Evolutionary conservation across 371 early-diverging fungal genomes (phyloP).

Genomic region (Mitosporidium daphniae): DNA sequence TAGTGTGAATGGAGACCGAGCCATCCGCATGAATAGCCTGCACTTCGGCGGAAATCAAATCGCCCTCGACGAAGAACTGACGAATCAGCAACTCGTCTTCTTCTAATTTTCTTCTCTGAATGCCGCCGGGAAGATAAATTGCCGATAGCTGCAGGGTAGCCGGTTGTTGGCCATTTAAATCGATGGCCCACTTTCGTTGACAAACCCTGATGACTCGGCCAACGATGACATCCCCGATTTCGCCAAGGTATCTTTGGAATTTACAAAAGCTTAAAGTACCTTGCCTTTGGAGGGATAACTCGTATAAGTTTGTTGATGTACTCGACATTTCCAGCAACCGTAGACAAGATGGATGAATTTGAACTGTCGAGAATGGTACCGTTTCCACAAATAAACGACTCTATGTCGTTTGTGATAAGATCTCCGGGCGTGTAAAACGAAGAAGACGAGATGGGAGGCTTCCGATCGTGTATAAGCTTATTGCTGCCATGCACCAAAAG

Average conservation of each 20-base stretch:
- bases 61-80: conserved; percentile 64
- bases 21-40: conserved; percentile 60
- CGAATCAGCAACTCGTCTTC: conserved; percentile 93
- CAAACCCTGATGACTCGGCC: conserved; percentile 43
- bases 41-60: conserved; percentile 79
- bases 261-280: conserved; percentile 10
- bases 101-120: conserved; percentile 80
- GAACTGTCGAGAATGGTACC: too few relatives aligned
- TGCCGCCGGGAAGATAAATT: conserved; percentile 77
- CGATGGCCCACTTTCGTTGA: conserved; percentile 81
- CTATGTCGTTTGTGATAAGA: too few relatives aligned
- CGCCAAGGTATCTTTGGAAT: conserved; percentile 26
- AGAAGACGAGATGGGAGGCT: too few relatives aligned
- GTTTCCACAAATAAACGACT: too few relatives aligned
- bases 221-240: conserved; percentile 91
- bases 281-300: conserved; percentile 40
- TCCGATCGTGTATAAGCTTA: too few relatives aligned
- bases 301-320: conserved; percentile 78
- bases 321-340: conserved; percentile 59
- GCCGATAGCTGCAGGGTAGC: conserved; percentile 53
- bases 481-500: too few relatives aligned
- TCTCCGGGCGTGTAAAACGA: too few relatives aligned
- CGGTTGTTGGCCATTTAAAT: conserved; percentile 55
- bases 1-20: conserved; percentile 55
- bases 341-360: conserved; percentile 24